Evolutionary conservation across 176 grass and related monocot genomes (phyloP), one percentile per base, ranked within the genome.

Genomic region (Tuctoria greenei): DNA sequence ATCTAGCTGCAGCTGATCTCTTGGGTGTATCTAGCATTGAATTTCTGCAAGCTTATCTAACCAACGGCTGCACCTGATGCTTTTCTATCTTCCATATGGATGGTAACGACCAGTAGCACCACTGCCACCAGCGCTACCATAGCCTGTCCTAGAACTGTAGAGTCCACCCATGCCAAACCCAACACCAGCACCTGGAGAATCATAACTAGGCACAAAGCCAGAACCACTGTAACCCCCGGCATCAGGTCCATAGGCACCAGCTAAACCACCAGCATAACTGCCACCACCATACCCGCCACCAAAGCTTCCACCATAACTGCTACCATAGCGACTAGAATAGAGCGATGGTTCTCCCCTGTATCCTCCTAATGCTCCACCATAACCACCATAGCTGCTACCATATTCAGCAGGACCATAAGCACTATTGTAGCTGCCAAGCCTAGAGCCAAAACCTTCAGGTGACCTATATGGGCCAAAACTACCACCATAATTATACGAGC

Each of bases 1-100:
- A 18, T 55, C 64, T 79, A 85, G 68, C 41, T 79, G 75, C 61
- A 73, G 68, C 21, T 38, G 28, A 73, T 45, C 56, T 71, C 52
- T 77, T 55, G 21, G 11, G 17, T 42, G 23, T 66, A 39, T 65
- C 63, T 76, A 85, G 52, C 14, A 61, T 49, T 49, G 55, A 64
- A 67, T 50, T 69, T 84, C 42, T 46, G 76, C 37, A 73, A 47
- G 52, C 73, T 81, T 81, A 79, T 70, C 79, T 86, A 78, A 38
- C 43, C 71, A 67, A 78, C 7, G 43, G 21, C 44, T 72, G 62
- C 61, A 74, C 14, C 21, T 68, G 65, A 74, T 70, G 41, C 38
- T 75, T 77, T 68, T 68, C 81, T 92, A 94, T 85, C 93, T 92
- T 82, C 77, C 87, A 75, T 96, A 92, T 28, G 93, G 93, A 73